Base-by-base conservation (phyloP, 306 rosid genomes). In the Clitoria ternatea region DNA sequence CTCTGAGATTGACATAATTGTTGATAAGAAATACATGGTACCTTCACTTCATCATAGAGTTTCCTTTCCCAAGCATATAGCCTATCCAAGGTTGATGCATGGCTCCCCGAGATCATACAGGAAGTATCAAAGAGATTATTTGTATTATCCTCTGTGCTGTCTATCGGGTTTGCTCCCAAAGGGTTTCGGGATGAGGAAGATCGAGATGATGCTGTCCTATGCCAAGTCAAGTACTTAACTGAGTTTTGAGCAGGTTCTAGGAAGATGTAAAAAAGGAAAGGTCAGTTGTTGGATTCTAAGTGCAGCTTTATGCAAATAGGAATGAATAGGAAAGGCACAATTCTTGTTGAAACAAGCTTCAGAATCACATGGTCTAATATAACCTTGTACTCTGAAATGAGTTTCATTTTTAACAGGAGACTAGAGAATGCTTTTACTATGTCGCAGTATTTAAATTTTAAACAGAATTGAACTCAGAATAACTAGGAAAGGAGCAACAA, bases 41-140 rank as follows among this genome's bases (percentile, higher is more conserved):
- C 99, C 99, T 95, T 95, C 55, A 95, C 97, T 83, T 95, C 99
- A 83, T 95, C 99, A 50, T 87, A 86, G 54, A 95, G 97, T 81
- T 95, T 95, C 78, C 85, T 91, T 85, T 95, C 99, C 99, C 99
- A 95, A 1, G 96, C 97, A 75, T 89, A 85, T 60, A 95, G 84
- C 75, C 99, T 87, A 77, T 95, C 99, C 87, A 95, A 85, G 70
- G 99, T 95, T 70, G 99, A 95, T 11, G 91, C 96, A 79, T 95
- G 99, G 44, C 99, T 91, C 50, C 97, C 96, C 1, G 97, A 87
- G 71, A 63, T 85, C 99, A 95, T 95, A 83, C 89, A 89, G 61
- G 77, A 80, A 68, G 74, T 83, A 73, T 86, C 90, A 70, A 90
- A 88, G 55, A 85, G 80, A 83, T 84, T 79, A 78, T 79, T 81